These are phyloP conservation scores for Penicillium janthinellum DNA, from an alignment of 2,329 filamentous ascomycete species.

Conservation along the genomic window DNA sequence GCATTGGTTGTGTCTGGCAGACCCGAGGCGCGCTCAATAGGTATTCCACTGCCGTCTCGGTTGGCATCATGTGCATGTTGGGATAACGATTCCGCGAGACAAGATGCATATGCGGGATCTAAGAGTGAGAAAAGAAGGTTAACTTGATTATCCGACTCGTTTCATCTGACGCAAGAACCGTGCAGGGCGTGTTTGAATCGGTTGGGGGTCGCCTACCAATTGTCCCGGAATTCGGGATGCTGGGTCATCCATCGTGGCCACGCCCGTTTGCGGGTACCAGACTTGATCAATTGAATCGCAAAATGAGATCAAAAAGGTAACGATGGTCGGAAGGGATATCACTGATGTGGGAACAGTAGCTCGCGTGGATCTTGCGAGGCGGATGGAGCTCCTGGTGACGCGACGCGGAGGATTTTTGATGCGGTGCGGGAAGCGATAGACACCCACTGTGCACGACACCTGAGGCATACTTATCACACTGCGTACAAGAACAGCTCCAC, in stretches of 20 bases:
- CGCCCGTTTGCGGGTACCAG: constrained; percentile 18
- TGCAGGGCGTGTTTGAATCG: constrained; percentile 8
- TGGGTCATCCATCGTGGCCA: constrained; percentile 49
- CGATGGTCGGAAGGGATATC: constrained; percentile 11
- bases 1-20: constrained; percentile 81
- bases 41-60: constrained; percentile 79
- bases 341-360: constrained; percentile 8
- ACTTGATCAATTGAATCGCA: constrained; percentile 18
- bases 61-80: constrained; percentile 67
- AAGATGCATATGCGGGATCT: constrained; percentile 89
- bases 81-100: constrained; percentile 83
- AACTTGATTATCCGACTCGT: constrained; percentile 9
- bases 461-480: constrained; percentile 20
- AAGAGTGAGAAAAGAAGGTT: constrained; percentile 16
- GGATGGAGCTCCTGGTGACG: constrained; percentile 33
- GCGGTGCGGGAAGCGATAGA: constrained; percentile 17
- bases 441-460: constrained; percentile 27
- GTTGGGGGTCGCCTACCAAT: constrained; percentile 40
- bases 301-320: neutral
- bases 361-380: constrained; percentile 16
- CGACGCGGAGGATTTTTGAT: constrained; percentile 43
- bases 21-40: constrained; percentile 81
- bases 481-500: too few species aligned
- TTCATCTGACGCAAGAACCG: neutral
- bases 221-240: constrained; percentile 48